phyloP scores from a whole-genome alignment of 176 grass and related monocot genomes.

The Dactylis glomerata region DNA sequence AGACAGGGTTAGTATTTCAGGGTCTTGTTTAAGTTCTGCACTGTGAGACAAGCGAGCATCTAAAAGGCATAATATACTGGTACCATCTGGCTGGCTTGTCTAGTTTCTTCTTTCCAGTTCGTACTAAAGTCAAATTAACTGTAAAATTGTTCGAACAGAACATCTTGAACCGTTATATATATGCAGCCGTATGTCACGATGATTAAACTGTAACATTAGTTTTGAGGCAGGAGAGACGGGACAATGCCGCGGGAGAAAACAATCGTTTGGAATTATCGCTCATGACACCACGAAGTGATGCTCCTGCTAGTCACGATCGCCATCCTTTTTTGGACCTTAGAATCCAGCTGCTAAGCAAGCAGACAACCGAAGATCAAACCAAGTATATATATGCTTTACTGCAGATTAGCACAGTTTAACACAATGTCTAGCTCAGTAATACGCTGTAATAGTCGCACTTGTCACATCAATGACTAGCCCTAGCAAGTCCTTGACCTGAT shows the following conservation, averaged over 20 bases:
- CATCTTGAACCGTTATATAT: background rate
- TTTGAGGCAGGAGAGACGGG: background rate
- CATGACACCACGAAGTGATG: slow-evolving; percentile 5
- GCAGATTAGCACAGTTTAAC: background rate
- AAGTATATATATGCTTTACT: background rate
- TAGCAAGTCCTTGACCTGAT: background rate
- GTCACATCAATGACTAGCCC: background rate
- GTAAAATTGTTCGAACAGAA: background rate
- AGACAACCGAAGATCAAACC: background rate
- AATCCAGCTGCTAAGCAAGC: background rate
- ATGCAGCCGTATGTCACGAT: background rate
- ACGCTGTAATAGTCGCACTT: background rate
- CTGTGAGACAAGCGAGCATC: slow-evolving; percentile 3
- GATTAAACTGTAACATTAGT: background rate
- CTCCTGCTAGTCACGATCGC: slow-evolving; percentile 11
- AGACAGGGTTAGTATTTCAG: slow-evolving; percentile 1
- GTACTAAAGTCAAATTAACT: background rate
- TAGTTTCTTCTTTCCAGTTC: background rate
- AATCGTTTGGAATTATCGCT: slow-evolving; percentile 9
- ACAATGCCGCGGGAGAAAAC: background rate
- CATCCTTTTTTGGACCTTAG: background rate
- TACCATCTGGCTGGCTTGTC: background rate
- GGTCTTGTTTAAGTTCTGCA: background rate
- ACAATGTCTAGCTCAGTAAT: background rate
- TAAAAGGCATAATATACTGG: background rate